phyloP scores from a whole-genome alignment of 495 filamentous ascomycete genomes.

The Amorphotheca resinae region DNA sequence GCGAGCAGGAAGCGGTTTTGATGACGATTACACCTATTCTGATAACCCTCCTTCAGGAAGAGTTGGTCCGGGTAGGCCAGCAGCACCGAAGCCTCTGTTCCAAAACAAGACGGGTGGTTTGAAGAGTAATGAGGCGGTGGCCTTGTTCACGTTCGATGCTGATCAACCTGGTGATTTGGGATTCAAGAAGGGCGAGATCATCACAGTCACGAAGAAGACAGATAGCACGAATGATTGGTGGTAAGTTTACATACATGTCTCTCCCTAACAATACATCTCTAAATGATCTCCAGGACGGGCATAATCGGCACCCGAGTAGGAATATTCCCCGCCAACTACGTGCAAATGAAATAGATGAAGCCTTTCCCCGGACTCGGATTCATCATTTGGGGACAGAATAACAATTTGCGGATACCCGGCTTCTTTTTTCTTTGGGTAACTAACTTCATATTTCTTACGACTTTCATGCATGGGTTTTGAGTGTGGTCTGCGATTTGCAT shows the following conservation, averaged over 20 bases:
- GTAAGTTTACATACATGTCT: conserved; percentile 33
- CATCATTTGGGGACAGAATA: neutral
- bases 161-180: conserved; percentile 87
- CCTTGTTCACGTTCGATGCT: conserved; percentile 83
- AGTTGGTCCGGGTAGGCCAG: conserved; percentile 52
- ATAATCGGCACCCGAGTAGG: conserved; percentile 40
- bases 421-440: neutral
- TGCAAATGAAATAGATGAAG: conserved; percentile 22
- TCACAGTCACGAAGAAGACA: conserved; percentile 96
- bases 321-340: conserved; percentile 46
- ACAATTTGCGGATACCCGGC: neutral
- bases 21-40: conserved; percentile 45
- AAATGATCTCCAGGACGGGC: conserved; percentile 34
- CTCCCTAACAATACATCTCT: conserved; percentile 5
- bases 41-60: conserved; percentile 37
- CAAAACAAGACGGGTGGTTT: conserved; percentile 47
- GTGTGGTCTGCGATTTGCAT: too few species aligned
- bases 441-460: too few species aligned
- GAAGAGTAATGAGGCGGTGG: conserved; percentile 75
- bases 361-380: neutral
- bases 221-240: conserved; percentile 86
- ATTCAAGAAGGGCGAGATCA: conserved; percentile 95
- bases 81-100: conserved; percentile 82
- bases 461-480: too few species aligned
- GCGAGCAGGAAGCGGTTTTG: conserved; percentile 29